Percentiles rank a stretch among this genome's conserved stretches.
These are phyloP conservation scores for Trametes elegans DNA, from an alignment of 768 basidiomycete genomes.

Conservation along the genomic window DNA sequence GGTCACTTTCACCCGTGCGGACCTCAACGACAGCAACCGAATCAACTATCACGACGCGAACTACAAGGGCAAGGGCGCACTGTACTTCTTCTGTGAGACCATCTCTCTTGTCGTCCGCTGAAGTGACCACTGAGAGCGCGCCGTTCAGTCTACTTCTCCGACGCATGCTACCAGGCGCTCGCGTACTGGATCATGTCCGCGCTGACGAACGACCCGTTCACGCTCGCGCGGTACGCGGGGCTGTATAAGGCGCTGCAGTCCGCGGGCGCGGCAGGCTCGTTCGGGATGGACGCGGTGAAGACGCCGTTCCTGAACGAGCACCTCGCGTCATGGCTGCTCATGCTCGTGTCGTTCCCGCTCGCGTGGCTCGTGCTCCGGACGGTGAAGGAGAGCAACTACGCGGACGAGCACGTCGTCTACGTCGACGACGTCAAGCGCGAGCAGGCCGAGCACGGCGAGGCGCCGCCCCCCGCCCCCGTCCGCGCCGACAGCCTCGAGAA, in stretches of 20 bases:
- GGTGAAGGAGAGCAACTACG: slow-evolving; percentile 39
- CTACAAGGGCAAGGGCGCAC: slow-evolving; percentile 35
- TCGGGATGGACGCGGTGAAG: slow-evolving; percentile 44
- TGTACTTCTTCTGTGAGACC: slow-evolving; percentile 39
- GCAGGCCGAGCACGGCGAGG: slow-evolving; percentile 18
- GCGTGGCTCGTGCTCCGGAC: slow-evolving; percentile 34
- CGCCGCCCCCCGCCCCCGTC: neutral
- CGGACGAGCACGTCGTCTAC: slow-evolving; percentile 33
- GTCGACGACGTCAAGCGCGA: slow-evolving; percentile 24
- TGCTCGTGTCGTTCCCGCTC: slow-evolving; percentile 36
- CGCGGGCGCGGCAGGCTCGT: slow-evolving; percentile 38
- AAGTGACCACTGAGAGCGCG: neutral
- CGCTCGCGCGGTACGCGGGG: slow-evolving; percentile 43
- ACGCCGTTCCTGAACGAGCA: slow-evolving; percentile 45
- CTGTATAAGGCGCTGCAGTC: slow-evolving; percentile 42
- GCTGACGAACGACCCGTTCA: slow-evolving; percentile 45
- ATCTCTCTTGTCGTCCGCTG: neutral
- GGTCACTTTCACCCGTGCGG: slow-evolving; percentile 36
- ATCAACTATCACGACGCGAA: slow-evolving; percentile 35
- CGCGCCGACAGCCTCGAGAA: slow-evolving; percentile 22
- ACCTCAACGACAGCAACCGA: slow-evolving; percentile 5
- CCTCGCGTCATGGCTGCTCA: slow-evolving; percentile 35
- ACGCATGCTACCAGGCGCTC: slow-evolving; percentile 37
- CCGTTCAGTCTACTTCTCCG: slow-evolving; percentile 41
- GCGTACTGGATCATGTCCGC: slow-evolving; percentile 42